Conservation (phyloP, 2,329 filamentous ascomycete species). For the Penicillium sp. region DNA sequence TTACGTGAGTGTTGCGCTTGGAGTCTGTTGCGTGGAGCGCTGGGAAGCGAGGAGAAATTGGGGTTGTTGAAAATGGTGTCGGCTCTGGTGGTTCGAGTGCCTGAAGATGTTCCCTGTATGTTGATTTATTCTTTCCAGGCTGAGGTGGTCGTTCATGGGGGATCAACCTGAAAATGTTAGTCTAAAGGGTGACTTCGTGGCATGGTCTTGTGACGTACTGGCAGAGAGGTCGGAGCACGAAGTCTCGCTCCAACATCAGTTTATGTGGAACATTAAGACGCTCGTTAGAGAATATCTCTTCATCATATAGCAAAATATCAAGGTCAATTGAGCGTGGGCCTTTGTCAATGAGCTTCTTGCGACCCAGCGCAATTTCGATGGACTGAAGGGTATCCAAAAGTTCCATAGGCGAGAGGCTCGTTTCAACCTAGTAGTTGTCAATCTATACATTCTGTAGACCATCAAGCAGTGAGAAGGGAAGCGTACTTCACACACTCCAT, state of each 20-base stretch:
- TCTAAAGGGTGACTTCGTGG: not conserved
- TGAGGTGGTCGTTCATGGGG: constrained; percentile 39
- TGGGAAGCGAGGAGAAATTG: constrained; percentile 40
- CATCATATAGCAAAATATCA: constrained; percentile 81
- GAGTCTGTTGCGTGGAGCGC: constrained; percentile 59
- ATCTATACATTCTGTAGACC: not conserved
- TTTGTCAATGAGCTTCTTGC: constrained; percentile 84
- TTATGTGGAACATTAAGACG: constrained; percentile 81
- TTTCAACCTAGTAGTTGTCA: constrained; percentile 64
- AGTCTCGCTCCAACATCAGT: constrained; percentile 84
- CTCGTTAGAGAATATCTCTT: constrained; percentile 62
- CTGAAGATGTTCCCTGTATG: constrained; percentile 37
- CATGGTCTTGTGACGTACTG: constrained; percentile 30
- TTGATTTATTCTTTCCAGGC: constrained; percentile 22
- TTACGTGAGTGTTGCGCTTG: constrained; percentile 67
- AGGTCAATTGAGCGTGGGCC: constrained; percentile 92
- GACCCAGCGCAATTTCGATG: constrained; percentile 76
- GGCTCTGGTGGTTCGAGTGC: constrained; percentile 36
- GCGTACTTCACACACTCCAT: constrained; percentile 82
- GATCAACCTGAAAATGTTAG: constrained; percentile 36
- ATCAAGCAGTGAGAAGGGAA: not conserved
- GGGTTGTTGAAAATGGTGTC: constrained; percentile 40
- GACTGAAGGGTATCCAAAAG: constrained; percentile 77
- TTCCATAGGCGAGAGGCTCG: constrained; percentile 67
- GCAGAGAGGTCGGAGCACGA: constrained; percentile 82